phyloP scores from a whole-genome alignment of 495 filamentous ascomycete species.

The Annulohypoxylon maeteangense region DNA sequence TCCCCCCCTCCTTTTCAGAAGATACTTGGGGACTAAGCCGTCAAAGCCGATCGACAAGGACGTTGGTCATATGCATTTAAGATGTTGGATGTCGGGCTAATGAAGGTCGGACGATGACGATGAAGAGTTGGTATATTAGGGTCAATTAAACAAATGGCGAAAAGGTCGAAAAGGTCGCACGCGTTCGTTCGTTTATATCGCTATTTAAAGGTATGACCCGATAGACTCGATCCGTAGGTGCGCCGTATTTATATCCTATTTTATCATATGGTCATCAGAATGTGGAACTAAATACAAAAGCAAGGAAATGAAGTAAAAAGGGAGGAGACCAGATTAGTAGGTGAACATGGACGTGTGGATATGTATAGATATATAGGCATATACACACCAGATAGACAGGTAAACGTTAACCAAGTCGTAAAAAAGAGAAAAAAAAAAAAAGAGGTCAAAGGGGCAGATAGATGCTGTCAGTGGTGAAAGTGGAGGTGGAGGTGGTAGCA shows the following conservation, averaged over 20 bases:
- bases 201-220: background rate
- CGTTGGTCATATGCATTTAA: slow-evolving; percentile 20
- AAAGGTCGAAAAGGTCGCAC: background rate
- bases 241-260: slow-evolving; percentile 22
- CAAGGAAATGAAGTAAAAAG: slow-evolving; percentile 1
- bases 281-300: slow-evolving; percentile 10
- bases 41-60: slow-evolving; percentile 17
- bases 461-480: slow-evolving; percentile 9
- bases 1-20: background rate
- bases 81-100: slow-evolving; percentile 7
- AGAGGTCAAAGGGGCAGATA: background rate
- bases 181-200: slow-evolving; percentile 5
- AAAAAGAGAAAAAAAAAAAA: too few relatives aligned
- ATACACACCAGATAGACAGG: background rate
- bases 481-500: slow-evolving; percentile 9
- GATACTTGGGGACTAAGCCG: background rate
- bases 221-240: slow-evolving; percentile 8
- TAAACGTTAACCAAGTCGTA: background rate
- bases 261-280: slow-evolving; percentile 13
- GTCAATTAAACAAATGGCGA: background rate
- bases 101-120: background rate
- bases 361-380: background rate
- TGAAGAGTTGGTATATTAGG: background rate
- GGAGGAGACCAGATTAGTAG: too few relatives aligned
- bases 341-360: background rate